A percentile compares a stretch with the other conserved stretches of the same genome.
These are phyloP conservation scores for Lachnellula occidentalis DNA, from an alignment of 2,329 filamentous ascomycete species.

Conservation along the genomic window DNA sequence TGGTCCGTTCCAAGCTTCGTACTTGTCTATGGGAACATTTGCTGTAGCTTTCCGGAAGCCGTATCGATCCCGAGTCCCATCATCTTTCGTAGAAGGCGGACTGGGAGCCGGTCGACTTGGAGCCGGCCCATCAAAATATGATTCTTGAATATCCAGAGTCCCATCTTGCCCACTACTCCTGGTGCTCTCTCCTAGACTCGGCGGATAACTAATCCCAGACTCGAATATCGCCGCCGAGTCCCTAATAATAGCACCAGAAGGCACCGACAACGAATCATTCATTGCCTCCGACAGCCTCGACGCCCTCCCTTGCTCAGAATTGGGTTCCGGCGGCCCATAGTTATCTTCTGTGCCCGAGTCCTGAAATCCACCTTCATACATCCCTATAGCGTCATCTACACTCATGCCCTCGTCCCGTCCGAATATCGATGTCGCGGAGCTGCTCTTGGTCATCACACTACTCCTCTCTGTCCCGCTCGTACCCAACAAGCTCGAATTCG, in stretches of 20 bases:
- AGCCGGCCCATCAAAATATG: conserved; percentile 12
- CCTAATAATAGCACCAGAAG: conserved; percentile 22
- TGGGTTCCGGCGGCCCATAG: conserved; percentile 15
- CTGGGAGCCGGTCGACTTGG: conserved; percentile 13
- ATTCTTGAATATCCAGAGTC: conserved; percentile 10
- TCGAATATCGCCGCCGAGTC: conserved; percentile 37
- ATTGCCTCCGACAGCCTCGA: conserved; percentile 22
- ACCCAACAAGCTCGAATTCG: conserved; percentile 47
- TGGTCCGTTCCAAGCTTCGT: conserved; percentile 71
- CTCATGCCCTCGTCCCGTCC: conserved; percentile 51
- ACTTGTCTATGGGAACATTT: conserved; percentile 69
- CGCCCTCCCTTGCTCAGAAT: conserved; percentile 20
- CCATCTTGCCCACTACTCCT: neutral
- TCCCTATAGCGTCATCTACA: conserved; percentile 64
- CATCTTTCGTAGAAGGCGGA: conserved; percentile 12
- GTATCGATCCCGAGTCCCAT: conserved; percentile 64
- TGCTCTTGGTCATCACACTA: conserved; percentile 74
- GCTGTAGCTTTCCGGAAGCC: conserved; percentile 87
- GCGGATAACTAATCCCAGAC: conserved; percentile 31
- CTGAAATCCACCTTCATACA: conserved; percentile 60
- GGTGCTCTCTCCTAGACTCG: conserved; percentile 42
- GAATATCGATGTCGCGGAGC: conserved; percentile 61
- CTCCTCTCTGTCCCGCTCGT: conserved; percentile 75
- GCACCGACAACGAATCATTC: conserved; percentile 18
- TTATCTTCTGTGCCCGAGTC: conserved; percentile 43